phyloP scores from a whole-genome alignment of 2,329 filamentous ascomycete genomes.

The Tolypocladium sp. region DNA sequence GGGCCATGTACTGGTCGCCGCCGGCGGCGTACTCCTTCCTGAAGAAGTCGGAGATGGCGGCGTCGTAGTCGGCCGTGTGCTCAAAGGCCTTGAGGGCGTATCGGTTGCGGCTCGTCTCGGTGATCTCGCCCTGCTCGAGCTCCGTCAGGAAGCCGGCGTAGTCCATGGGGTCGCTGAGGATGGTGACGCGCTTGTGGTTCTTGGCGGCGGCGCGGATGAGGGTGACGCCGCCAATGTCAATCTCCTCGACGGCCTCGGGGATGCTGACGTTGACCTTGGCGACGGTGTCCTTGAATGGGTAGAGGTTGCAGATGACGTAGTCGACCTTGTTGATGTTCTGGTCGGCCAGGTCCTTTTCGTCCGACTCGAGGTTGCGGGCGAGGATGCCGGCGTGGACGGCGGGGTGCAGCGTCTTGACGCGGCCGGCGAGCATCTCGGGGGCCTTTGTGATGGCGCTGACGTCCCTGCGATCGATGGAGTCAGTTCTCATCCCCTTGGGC shows the following conservation, averaged over 20 bases:
- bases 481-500: not conserved
- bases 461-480: slow-evolving; percentile 51
- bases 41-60: slow-evolving; percentile 93
- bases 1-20: slow-evolving; percentile 70
- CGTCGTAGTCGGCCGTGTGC: slow-evolving; percentile 95
- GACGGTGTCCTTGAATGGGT: slow-evolving; percentile 98
- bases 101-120: slow-evolving; percentile 72
- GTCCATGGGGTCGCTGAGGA: slow-evolving; percentile 87
- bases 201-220: slow-evolving; percentile 94
- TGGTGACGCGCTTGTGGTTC: slow-evolving; percentile 93
- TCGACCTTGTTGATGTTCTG: slow-evolving; percentile 94
- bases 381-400: slow-evolving; percentile 88
- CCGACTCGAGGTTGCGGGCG: slow-evolving; percentile 84
- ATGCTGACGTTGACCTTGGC: slow-evolving; percentile 96
- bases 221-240: slow-evolving; percentile 96
- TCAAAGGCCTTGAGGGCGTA: slow-evolving; percentile 98
- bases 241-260: slow-evolving; percentile 94
- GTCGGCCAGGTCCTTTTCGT: slow-evolving; percentile 92
- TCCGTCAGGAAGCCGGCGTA: slow-evolving; percentile 92
- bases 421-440: slow-evolving; percentile 88
- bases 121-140: slow-evolving; percentile 78
- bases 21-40: slow-evolving; percentile 89
- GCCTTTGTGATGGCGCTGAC: slow-evolving; percentile 95
- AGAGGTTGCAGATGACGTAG: slow-evolving; percentile 96
- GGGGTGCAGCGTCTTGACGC: slow-evolving; percentile 87